These are phyloP conservation scores for Diophrys appendiculata DNA, from an alignment of 73 alveolate species.

Conservation along the genomic window DNA sequence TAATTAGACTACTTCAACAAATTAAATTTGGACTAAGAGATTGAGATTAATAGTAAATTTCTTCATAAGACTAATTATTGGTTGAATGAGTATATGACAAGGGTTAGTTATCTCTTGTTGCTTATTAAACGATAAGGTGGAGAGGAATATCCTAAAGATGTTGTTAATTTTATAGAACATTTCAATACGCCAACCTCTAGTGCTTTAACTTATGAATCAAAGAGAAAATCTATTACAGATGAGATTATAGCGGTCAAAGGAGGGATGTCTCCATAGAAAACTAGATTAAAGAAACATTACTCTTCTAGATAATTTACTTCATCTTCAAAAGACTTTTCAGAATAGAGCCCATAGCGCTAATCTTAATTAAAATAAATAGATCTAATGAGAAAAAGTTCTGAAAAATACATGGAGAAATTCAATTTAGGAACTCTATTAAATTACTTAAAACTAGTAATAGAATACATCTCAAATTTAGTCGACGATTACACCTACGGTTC, in stretches of 20 bases:
- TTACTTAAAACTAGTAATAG: no score
- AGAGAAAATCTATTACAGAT: background rate
- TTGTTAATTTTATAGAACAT: background rate
- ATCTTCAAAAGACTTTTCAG: no score
- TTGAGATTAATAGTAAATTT: background rate
- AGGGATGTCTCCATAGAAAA: background rate
- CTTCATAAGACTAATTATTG: background rate
- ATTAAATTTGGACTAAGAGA: background rate
- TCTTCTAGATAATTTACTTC: no score
- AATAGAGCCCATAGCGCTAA: no score
- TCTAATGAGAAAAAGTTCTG: background rate
- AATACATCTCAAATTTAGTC: background rate
- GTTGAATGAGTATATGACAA: background rate
- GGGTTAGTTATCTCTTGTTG: background rate
- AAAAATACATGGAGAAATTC: background rate
- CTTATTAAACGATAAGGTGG: background rate
- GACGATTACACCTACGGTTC: background rate
- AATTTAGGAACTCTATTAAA: background rate
- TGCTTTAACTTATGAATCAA: background rate
- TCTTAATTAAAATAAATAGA: background rate
- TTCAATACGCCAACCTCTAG: background rate
- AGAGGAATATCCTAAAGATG: background rate
- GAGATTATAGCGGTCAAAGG: background rate
- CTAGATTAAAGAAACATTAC: no score
- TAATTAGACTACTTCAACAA: background rate